These are phyloP conservation scores for Umbellularia californica DNA, from an alignment of 164 flowering plant genomes.

Conservation along the genomic window DNA sequence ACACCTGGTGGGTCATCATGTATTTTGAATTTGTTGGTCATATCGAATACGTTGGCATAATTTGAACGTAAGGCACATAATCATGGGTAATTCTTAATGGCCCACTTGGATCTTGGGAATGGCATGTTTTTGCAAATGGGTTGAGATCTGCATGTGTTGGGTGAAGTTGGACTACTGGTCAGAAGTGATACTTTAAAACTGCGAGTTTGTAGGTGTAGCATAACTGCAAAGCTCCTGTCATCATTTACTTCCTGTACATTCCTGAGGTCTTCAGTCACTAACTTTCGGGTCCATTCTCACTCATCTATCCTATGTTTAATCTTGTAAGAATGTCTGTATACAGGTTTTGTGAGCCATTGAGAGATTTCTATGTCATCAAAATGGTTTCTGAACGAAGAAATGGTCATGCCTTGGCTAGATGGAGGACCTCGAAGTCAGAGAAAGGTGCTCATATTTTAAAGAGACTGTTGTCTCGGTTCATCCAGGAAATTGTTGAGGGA, in stretches of 20 bases:
- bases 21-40: too few relatives aligned
- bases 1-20: too few relatives aligned
- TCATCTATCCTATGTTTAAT: neutral
- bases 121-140: too few relatives aligned
- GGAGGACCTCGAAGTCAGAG: constrained; percentile 51
- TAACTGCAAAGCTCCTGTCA: neutral
- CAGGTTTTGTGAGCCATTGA: constrained; percentile 88
- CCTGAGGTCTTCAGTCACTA: neutral
- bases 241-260: neutral
- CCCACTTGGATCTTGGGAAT: too few relatives aligned
- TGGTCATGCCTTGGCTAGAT: constrained; percentile 26
- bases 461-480: constrained; percentile 68
- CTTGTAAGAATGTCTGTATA: constrained; percentile 17
- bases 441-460: constrained; percentile 48
- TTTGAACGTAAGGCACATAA: too few relatives aligned
- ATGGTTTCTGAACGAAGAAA: constrained; percentile 22
- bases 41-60: too few relatives aligned
- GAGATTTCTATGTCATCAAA: constrained; percentile 35
- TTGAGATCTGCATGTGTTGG: too few relatives aligned
- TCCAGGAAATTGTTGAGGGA: constrained; percentile 90
- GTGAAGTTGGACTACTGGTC: too few relatives aligned
- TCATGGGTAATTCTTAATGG: too few relatives aligned
- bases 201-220: neutral
- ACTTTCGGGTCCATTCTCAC: neutral
- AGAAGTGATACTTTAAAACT: too few relatives aligned